A percentile compares a stretch with the other conserved stretches of the same genome.
Conservation (phyloP, 2,329 filamentous ascomycete species). For the Lachnellula subtilissima region DNA sequence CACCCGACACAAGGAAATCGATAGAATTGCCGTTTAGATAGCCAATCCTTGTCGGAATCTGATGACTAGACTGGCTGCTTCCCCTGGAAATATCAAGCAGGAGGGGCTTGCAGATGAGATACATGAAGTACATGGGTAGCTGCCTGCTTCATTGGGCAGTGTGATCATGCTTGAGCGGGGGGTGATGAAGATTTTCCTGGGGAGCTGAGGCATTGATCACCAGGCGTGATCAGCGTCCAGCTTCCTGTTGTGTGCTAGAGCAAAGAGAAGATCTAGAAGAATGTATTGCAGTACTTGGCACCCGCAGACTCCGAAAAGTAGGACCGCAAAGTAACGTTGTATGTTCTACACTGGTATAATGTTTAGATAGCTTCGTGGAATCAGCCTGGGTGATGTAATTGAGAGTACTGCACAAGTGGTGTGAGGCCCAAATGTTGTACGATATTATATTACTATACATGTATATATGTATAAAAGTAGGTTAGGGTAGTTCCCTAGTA, state of each 20-base stretch:
- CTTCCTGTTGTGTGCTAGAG: conserved; percentile 8
- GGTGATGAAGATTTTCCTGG: conserved; percentile 4
- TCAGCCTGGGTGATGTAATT: neutral
- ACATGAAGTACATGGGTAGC: neutral
- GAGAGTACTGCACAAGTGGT: neutral
- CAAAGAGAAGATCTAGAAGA: neutral
- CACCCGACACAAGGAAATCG: neutral
- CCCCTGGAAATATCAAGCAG: conserved; percentile 8
- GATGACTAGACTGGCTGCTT: conserved; percentile 15
- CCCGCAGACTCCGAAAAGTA: neutral
- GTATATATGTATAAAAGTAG: no score
- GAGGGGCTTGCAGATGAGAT: conserved; percentile 2
- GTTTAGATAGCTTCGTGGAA: neutral
- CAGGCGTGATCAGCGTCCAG: conserved; percentile 4
- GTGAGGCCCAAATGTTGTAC: no score
- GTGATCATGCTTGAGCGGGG: conserved; percentile 6
- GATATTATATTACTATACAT: no score
- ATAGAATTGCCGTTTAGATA: neutral
- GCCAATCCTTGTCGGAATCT: neutral
- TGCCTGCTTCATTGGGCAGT: conserved; percentile 1
- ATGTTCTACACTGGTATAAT: neutral
- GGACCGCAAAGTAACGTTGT: conserved; percentile 3
- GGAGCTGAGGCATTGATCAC: neutral
- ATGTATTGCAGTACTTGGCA: neutral
- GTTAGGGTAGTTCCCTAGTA: no score